A percentile compares a stretch with the other conserved stretches of the same genome.
Conservation (phyloP, 768 basidiomycete species). For the Leccinellum albellum region DNA sequence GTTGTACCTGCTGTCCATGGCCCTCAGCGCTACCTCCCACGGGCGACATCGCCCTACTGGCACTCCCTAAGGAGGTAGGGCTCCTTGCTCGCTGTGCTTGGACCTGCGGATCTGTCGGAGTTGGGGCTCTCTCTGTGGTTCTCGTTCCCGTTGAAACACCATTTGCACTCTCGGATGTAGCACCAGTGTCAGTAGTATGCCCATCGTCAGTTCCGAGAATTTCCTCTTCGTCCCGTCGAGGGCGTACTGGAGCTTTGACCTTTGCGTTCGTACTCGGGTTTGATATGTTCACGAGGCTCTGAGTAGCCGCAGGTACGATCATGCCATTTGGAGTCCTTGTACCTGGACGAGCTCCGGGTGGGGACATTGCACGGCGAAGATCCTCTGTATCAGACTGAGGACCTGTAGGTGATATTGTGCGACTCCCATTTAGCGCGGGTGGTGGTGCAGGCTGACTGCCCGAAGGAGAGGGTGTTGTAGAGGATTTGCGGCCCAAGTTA, state of each 20-base stretch:
- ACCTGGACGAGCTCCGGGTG: slow-evolving; percentile 44
- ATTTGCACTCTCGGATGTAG: slow-evolving; percentile 37
- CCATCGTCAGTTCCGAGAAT: slow-evolving; percentile 47
- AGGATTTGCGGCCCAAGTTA: slow-evolving; percentile 46
- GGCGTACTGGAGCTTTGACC: slow-evolving; percentile 50
- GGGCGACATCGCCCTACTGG: slow-evolving; percentile 62
- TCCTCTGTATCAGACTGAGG: slow-evolving; percentile 51
- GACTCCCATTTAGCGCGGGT: slow-evolving; percentile 33
- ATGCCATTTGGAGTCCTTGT: slow-evolving; percentile 35
- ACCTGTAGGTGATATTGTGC: slow-evolving; percentile 64
- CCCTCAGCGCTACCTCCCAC: slow-evolving; percentile 29
- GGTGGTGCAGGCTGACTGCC: slow-evolving; percentile 27
- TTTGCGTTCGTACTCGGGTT: slow-evolving; percentile 36
- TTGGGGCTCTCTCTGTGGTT: slow-evolving; percentile 46
- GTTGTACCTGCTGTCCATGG: slow-evolving; percentile 20
- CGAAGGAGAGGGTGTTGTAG: slow-evolving; percentile 36
- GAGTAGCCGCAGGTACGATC: slow-evolving; percentile 4
- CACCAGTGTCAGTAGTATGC: slow-evolving; percentile 43
- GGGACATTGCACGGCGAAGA: slow-evolving; percentile 64
- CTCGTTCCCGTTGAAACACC: slow-evolving; percentile 30
- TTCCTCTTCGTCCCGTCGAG: slow-evolving; percentile 41
- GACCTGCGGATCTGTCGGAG: slow-evolving; percentile 45
- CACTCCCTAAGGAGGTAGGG: slow-evolving; percentile 41
- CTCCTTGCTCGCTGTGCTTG: slow-evolving; percentile 49
- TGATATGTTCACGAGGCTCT: slow-evolving; percentile 6